Base-by-base conservation (phyloP, 2,329 filamentous ascomycete genomes). In the Cladophialophora immunda region DNA sequence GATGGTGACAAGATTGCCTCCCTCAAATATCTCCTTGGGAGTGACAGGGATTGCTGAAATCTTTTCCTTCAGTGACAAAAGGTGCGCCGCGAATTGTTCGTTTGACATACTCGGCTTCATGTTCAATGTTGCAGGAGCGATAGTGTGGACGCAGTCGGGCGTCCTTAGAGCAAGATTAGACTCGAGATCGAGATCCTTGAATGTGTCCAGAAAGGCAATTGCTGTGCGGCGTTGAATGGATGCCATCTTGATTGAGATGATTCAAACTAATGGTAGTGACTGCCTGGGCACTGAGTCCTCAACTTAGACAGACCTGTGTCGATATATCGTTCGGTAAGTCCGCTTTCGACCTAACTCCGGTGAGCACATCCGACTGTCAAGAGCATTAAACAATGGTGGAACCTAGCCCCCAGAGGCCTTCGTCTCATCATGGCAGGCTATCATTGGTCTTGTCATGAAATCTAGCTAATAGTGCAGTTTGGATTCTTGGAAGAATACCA, bases 1-100 rank as follows among this genome's bases (percentile, higher is more conserved):
- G 29, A 76, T 65, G 17, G 72, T 73, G 41, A 78, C 73, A 29
- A 72, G 67, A 29, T 73, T 73, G 11, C 27, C 32, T 17, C 36
- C 60, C 22, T 71, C 66, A n/a, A 65, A 67, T 13, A 67, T 59
- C 52, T 70, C 58, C 45, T 68, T 68, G 27, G 68, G 34, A 1
- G 58, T 60, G n/a, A 72, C 69, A 22, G 68, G 69, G 30, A 71
- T 67, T 3, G 54, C 61, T 22, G 30, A 19, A 53, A 71, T 61
- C 5, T 62, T 52, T 8, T 55, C 30, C 30, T 64, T 60, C 30
- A 72, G 36, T 25, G 47, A 54, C 25, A 32, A 25, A 29, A 68
- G 17, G 53, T 72, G 71, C 19, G 58, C 45, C 8, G 29, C 30
- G 25, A 65, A 70, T 13, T 60, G 50, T 11, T 64, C 63, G 41